Evolutionary conservation across 768 basidiomycete genomes (phyloP), one percentile per base, ranked within the genome.

Genomic region (Hemileccinum impolitum): DNA sequence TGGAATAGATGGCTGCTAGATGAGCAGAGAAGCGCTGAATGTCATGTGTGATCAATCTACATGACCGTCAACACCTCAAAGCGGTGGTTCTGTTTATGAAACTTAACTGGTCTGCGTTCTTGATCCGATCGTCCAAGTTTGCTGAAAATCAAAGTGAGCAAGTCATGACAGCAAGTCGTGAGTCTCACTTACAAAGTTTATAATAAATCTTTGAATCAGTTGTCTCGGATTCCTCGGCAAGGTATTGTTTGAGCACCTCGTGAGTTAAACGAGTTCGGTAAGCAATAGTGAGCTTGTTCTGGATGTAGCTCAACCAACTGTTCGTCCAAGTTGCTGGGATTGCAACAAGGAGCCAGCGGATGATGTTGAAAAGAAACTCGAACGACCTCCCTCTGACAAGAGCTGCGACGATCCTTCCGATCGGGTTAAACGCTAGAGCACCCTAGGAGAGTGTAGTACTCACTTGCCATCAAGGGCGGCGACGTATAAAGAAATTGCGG

Each of bases 251-350:
- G 72, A 97, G 78, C 3, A 94, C 84, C 56, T 89, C 83, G 39
- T 80, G 74, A 0, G 94, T 98, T 23, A 98, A 72, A 46, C 94
- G 79, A 2, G 90, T 91, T 18, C 90, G 77, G 67, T 94, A 93
- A 8, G 90, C 89, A 36, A 94, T 85, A 0, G 90, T 84, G 11
- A 99, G 78, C 67, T 96, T 96, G 65, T 84, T 93, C 66, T 99
- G 94, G 11, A 97, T 77, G 63, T 90, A 97, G 58, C 87, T 88
- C 25, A 97, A 75, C 90, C 90, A 93, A 52, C 86, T 88, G 62
- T 94, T 93, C 4, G 88, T 89, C 84, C 89, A 91, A 15, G 93
- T 94, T 2, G 93, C 93, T 0, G 93, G 93, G 46, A 94, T 82
- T 26, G 95, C 95, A 13, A 98, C 87, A 8, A 90, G 70, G 12